Evolutionary conservation across 768 basidiomycete genomes (phyloP).

Genomic region (Trametes coccinea): DNA sequence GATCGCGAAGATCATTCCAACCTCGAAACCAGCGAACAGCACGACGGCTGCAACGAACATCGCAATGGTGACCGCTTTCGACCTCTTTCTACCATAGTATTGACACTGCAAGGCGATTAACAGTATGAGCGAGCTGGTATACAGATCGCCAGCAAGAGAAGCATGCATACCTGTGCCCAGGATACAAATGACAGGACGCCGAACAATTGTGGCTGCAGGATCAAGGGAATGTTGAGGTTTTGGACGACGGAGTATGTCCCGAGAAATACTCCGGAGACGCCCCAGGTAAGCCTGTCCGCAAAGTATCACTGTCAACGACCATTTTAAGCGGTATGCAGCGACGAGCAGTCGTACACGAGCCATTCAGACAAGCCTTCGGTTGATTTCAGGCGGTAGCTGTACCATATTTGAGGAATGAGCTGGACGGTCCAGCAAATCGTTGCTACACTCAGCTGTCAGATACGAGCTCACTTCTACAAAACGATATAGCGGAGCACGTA

Average conservation of each 20-base stretch:
- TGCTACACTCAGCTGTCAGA: slow-evolving; percentile 37
- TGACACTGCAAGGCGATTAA: slow-evolving; percentile 50
- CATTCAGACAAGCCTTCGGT: slow-evolving; percentile 62
- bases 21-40: slow-evolving; percentile 58
- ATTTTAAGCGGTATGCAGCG: not conserved
- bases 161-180: slow-evolving; percentile 58
- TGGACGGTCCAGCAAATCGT: slow-evolving; percentile 68
- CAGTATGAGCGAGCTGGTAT: too few relatives aligned
- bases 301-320: not conserved
- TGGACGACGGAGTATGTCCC: slow-evolving; percentile 71
- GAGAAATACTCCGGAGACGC: slow-evolving; percentile 54
- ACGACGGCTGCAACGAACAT: slow-evolving; percentile 42
- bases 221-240: slow-evolving; percentile 69
- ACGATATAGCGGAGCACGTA: slow-evolving; percentile 25
- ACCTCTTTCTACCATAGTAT: slow-evolving; percentile 56
- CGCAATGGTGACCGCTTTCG: slow-evolving; percentile 35
- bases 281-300: slow-evolving; percentile 57
- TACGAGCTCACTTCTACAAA: not conserved
- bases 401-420: slow-evolving; percentile 71
- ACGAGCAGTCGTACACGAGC: slow-evolving; percentile 20
- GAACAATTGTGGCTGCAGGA: slow-evolving; percentile 68
- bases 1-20: slow-evolving; percentile 57
- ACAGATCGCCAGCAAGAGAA: not conserved
- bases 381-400: slow-evolving; percentile 66
- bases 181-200: slow-evolving; percentile 58